Base-by-base conservation (phyloP, 129 eudicot genomes). In the Silybum marianum region DNA sequence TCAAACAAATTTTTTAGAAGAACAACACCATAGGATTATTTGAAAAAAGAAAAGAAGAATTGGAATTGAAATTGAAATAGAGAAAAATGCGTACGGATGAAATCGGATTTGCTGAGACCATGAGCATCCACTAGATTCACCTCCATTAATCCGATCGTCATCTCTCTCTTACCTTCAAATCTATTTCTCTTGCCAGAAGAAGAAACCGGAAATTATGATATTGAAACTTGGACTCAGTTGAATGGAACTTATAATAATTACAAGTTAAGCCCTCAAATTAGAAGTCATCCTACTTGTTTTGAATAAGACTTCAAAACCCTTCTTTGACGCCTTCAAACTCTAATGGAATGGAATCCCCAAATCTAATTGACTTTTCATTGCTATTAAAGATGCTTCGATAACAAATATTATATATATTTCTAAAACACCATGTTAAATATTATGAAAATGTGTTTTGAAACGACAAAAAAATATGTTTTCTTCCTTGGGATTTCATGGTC, bases 61-160 rank as follows among this genome's bases (percentile, higher is more conserved):
- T n/a, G n/a, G n/a, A n/a, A n/a, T n/a, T n/a, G n/a, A n/a, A n/a
- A 18, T 25, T 63, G 40, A 39, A 79, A 16, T 3, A 9, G 6
- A 63, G 73, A 63, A 75, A 84, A 74, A 26, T 28, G 77, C 83
- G 32, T 89, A 93, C 98, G 84, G 10, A 90, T 44, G 80, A 91
- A 62, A 54, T 89, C 96, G 69, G 81, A 60, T 70, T 80, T 83
- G 73, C 74, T 85, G 84, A 93, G 96, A 71, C 93, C 96, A 71
- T 68, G 86, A 38, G 96, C 96, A 36, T 80, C 83, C 79, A 88
- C 76, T 42, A 93, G 76, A 3, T 72, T 75, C 78, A 93, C 96
- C 89, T 93, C 96, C 91, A 93, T 82, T 71, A 82, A 39, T 78
- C 98, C 98, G 44, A 75, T 82, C 67, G 84, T 73, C 98, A 84